Percentiles rank a stretch among this genome's conserved stretches.
Conservation (phyloP, 768 basidiomycete genomes). For the Tricholoma matsutake region DNA sequence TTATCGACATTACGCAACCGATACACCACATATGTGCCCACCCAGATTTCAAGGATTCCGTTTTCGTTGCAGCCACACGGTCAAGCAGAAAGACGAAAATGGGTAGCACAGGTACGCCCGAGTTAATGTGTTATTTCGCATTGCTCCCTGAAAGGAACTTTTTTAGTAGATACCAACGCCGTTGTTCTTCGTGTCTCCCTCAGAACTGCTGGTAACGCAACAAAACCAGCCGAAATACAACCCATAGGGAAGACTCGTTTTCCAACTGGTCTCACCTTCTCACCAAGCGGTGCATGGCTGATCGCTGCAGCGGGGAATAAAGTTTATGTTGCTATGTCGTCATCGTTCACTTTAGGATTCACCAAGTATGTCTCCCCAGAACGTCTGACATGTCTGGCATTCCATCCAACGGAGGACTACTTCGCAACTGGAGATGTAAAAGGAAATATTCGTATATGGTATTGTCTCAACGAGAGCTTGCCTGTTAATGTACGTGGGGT, state of each 20-base stretch:
- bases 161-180: constrained; percentile 47
- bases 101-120: constrained; percentile 26
- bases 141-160: constrained; percentile 8
- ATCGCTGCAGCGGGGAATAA: constrained; percentile 74
- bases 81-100: constrained; percentile 41
- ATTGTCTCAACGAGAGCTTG: constrained; percentile 71
- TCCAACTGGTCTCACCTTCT: constrained; percentile 64
- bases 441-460: constrained; percentile 89
- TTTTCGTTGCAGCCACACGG: constrained; percentile 68
- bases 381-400: constrained; percentile 75
- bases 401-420: constrained; percentile 88
- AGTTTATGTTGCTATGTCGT: constrained; percentile 66
- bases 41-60: constrained; percentile 57
- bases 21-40: constrained; percentile 74
- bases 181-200: constrained; percentile 64
- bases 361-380: constrained; percentile 84
- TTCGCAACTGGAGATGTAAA: constrained; percentile 92
- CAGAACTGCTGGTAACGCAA: constrained; percentile 41
- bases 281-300: constrained; percentile 75
- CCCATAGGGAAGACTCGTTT: constrained; percentile 65
- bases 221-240: constrained; percentile 46
- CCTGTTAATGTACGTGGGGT: constrained; percentile 52
- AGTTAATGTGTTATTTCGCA: not conserved
- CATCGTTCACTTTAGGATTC: constrained; percentile 61
- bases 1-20: constrained; percentile 65